Conservation (phyloP, 257 asterid species). For the Penstemon barbatus region DNA sequence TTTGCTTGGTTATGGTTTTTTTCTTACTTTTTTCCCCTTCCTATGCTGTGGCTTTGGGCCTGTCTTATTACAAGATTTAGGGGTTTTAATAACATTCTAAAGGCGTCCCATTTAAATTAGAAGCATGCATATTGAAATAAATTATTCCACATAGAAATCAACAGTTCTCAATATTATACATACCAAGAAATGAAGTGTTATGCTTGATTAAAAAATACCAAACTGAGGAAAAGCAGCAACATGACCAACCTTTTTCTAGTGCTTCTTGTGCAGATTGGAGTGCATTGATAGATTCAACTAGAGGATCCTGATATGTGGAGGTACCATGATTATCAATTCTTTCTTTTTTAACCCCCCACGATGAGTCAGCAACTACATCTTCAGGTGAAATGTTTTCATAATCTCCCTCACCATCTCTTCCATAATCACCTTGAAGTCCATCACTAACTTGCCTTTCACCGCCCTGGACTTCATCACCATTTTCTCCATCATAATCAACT, state of each 20-base stretch:
- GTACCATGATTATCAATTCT: conserved; percentile 46
- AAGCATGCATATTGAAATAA: too few relatives aligned
- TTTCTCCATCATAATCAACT: conserved; percentile 50
- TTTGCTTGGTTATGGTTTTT: neutral
- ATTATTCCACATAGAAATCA: neutral
- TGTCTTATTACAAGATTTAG: neutral
- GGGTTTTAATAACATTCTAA: neutral
- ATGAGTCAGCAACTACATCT: conserved; percentile 51
- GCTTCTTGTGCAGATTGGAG: conserved; percentile 66
- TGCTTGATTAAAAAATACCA: neutral
- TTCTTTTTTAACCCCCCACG: conserved; percentile 51
- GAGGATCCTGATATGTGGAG: conserved; percentile 48
- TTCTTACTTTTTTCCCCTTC: neutral
- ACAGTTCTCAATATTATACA: neutral
- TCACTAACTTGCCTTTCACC: conserved; percentile 36
- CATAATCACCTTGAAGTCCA: conserved; percentile 44
- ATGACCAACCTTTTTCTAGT: conserved; percentile 55
- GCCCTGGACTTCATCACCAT: conserved; percentile 54
- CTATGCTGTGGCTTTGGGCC: neutral
- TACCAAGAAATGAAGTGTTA: conserved; percentile 7
- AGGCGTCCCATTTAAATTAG: neutral
- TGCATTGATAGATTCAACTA: conserved; percentile 43
- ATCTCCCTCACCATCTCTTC: conserved; percentile 40
- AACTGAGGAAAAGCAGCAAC: conserved; percentile 16
- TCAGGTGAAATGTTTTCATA: conserved; percentile 44